Evolutionary conservation across 2,329 filamentous ascomycete genomes (phyloP).

Genomic region (Colletotrichum horii): DNA sequence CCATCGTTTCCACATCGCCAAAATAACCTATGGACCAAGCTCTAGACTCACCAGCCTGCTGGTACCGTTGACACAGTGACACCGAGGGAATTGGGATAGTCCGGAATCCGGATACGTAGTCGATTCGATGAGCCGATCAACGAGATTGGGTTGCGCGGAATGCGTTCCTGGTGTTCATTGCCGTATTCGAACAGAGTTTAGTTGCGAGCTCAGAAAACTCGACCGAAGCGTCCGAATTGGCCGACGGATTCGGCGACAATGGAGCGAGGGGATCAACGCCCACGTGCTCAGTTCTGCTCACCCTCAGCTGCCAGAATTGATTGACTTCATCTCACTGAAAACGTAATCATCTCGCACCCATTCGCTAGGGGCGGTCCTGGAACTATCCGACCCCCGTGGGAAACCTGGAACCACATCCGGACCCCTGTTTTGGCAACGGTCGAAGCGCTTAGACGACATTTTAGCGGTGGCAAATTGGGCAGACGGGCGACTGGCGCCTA

Average conservation of each 20-base stretch:
- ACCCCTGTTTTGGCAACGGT: neutral
- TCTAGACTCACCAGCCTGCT: neutral
- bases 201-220: neutral
- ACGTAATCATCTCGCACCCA: neutral
- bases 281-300: neutral
- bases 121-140: neutral
- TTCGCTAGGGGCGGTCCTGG: neutral
- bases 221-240: neutral
- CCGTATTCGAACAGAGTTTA: neutral
- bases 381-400: neutral
- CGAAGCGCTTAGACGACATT: neutral
- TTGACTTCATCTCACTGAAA: neutral
- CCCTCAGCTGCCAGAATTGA: neutral
- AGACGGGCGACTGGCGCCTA: neutral
- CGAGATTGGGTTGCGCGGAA: neutral
- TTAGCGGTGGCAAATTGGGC: neutral
- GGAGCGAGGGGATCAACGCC: neutral
- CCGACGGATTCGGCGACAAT: neutral
- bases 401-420: neutral
- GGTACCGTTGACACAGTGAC: neutral
- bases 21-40: slow-evolving; percentile 17
- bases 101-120: neutral
- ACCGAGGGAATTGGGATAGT: neutral
- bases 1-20: slow-evolving; percentile 3
- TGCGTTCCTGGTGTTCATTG: neutral